Evolutionary conservation across 768 basidiomycete species (phyloP).

Genomic region (Gyrodon lividus): DNA sequence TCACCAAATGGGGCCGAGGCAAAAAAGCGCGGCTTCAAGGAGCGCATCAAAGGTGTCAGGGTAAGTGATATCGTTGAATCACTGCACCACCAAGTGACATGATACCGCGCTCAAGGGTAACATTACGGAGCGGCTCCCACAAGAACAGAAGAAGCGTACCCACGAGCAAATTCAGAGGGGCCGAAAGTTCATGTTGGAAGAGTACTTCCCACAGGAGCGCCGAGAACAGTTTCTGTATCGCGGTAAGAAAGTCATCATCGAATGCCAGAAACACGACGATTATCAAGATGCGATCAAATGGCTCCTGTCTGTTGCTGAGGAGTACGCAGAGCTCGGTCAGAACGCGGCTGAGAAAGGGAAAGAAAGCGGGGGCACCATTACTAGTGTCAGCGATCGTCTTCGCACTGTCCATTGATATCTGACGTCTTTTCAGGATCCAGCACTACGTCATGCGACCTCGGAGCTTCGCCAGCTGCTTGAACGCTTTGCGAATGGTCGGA

Average conservation of each 20-base stretch:
- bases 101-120: constrained; percentile 33
- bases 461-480: constrained; percentile 84
- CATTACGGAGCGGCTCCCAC: constrained; percentile 58
- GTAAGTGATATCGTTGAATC: constrained; percentile 12
- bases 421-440: constrained; percentile 42
- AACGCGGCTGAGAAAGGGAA: constrained; percentile 35
- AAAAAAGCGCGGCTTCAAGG: constrained; percentile 36
- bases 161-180: constrained; percentile 55
- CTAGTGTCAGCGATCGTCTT: constrained; percentile 3
- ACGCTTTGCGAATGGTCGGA: constrained; percentile 79
- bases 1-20: constrained; percentile 32
- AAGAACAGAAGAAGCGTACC: constrained; percentile 61
- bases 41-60: constrained; percentile 30
- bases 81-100: neutral
- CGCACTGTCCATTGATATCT: constrained; percentile 14
- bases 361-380: constrained; percentile 20
- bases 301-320: constrained; percentile 61
- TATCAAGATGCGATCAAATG: constrained; percentile 82
- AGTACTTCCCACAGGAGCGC: constrained; percentile 88
- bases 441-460: constrained; percentile 52
- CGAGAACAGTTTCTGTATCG: constrained; percentile 93
- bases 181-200: constrained; percentile 70
- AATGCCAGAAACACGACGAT: constrained; percentile 89
- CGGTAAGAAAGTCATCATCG: constrained; percentile 89
- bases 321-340: constrained; percentile 58